Evolutionary conservation across 805 yeast species (phyloP), one percentile per base, ranked within the genome.

Genomic region (Zygoascus tannicola): DNA sequence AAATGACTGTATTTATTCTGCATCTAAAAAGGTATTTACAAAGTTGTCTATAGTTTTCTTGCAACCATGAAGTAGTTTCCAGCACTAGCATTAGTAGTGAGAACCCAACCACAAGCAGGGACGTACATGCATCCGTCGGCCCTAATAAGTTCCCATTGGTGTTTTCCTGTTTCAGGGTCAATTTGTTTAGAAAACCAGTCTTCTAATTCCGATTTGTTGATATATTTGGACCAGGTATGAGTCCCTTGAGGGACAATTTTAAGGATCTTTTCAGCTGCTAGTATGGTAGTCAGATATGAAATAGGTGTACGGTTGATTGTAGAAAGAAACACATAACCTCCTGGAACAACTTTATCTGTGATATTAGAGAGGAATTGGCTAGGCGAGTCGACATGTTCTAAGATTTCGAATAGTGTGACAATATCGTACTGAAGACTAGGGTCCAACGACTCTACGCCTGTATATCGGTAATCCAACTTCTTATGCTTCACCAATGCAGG

Each of bases 1-100:
- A n/a, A n/a, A n/a, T n/a, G n/a, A n/a, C n/a, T n/a, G n/a, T n/a
- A n/a, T n/a, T n/a, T n/a, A n/a, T n/a, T n/a, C n/a, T n/a, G n/a
- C n/a, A n/a, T n/a, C n/a, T n/a, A n/a, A n/a, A n/a, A n/a, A n/a
- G n/a, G n/a, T n/a, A n/a, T n/a, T n/a, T n/a, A 34, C 37, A 30
- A 30, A 30, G 33, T 16, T 14, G n/a, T 4, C 39, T 35, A 19
- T 5, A 20, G 8, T 60, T 68, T 75, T 32, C 56, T 40, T n/a
- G 86, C 73, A 0, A 97, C 97, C 83, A 88, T 76, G 60, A 87
- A 76, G 62, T 86, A 90, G 62, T 90, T 90, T 1, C 98, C 97
- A 16, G 80, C 38, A 34, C 57, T 66, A 41, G 71, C 66, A 2
- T 80, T 70, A 40, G 58, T 60, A 19, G 56, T 52, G 54, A 81